Base-by-base conservation (phyloP, 257 asterid genomes). In the Cynanchum wilfordii region DNA sequence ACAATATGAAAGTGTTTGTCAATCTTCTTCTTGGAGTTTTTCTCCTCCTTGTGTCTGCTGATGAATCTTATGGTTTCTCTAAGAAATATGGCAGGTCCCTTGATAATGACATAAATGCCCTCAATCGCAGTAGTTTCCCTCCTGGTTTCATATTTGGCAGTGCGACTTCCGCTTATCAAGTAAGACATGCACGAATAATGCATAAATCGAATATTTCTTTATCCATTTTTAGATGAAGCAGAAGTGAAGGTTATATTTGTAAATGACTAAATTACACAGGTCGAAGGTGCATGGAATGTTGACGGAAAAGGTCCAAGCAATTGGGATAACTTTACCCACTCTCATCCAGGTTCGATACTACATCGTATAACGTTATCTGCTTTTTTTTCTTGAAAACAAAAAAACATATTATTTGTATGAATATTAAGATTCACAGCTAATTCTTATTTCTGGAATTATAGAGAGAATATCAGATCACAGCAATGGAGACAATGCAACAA, bases 251-350 rank as follows among this genome's bases (percentile, higher is more conserved):
- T 4, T 33, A 42, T 42, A 42, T 7, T 42, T 42, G 10, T 42
- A 10, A 42, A 42, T 42, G 9, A 42, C 10, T 42, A 8, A 42
- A 7, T 42, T 42, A 42, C 47, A 25, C 56, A 67, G 71, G 10
- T 25, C 8, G 71, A 67, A 67, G 71, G 71, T 67, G 71, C 71
- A 20, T 67, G 71, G 71, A 67, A 67, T 42, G 29, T 20, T 11
- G 47, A 42, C 3, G 71, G 71, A 5, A 67, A 67, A 44, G 71
- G 71, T 11, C 52, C 36, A 20, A 67, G 29, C 56, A 67, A 16
- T 17, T 67, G 71, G 71, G 71, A 67, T 45, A n/a, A 42, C 24
- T 67, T 33, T 49, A 67, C 71, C 10, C 71, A 67, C 11, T 13
- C 24, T 12, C 44, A 36, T 25, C 71, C 71, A 40, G 71, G 71